A percentile compares a stretch with the other conserved stretches of the same genome.
Evolutionary conservation across 179 eudicot genomes (phyloP).

Genomic region (Corrigiola litoralis): DNA sequence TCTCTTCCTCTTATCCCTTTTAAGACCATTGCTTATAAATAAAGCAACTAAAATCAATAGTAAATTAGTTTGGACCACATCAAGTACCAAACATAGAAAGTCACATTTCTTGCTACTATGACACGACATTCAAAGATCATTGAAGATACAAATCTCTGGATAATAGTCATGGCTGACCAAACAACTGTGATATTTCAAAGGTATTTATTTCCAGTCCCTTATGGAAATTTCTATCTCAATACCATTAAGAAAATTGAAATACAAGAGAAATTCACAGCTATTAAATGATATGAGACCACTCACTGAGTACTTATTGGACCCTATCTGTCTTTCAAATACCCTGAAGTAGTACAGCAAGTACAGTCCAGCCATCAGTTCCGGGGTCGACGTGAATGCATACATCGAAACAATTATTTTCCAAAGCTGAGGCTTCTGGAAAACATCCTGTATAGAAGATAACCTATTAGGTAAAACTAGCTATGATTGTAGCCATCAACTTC

Average conservation of each 20-base stretch:
- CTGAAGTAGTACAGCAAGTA: slow-evolving; percentile 92
- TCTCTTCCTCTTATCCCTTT: too few relatives aligned
- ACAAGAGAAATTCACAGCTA: not conserved
- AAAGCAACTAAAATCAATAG: not conserved
- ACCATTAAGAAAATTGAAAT: too few relatives aligned
- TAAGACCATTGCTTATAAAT: too few relatives aligned
- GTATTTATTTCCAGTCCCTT: not conserved
- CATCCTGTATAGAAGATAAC: slow-evolving; percentile 50
- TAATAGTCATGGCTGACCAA: not conserved
- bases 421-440: slow-evolving; percentile 70
- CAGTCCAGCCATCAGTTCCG: slow-evolving; percentile 81
- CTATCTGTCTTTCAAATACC: slow-evolving; percentile 95
- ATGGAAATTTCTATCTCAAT: too few relatives aligned
- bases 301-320: slow-evolving; percentile 92
- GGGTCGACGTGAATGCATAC: slow-evolving; percentile 84
- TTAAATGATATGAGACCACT: slow-evolving; percentile 37
- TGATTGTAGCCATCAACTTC: not conserved
- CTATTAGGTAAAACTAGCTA: not conserved
- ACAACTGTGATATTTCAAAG: not conserved
- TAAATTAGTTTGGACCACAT: not conserved
- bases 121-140: not conserved
- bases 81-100: not conserved
- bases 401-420: slow-evolving; percentile 82
- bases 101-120: too few relatives aligned
- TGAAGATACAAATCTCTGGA: not conserved